Conservation (phyloP, 345 rosid species). For the Eucalyptus regnans region DNA sequence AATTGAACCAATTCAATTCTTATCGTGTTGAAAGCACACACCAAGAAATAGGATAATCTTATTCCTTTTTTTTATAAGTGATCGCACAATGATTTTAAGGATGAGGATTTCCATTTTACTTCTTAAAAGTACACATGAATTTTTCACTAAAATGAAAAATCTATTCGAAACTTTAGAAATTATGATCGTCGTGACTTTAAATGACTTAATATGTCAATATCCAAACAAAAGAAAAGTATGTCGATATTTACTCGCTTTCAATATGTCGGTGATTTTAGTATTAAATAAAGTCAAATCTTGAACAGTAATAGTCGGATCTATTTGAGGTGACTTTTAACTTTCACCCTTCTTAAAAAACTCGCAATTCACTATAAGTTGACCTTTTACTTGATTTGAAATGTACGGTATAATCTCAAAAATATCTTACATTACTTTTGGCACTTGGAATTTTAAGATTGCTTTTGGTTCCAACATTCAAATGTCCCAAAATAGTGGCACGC, state of each 20-base stretch:
- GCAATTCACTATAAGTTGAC: neutral
- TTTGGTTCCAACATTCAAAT: neutral
- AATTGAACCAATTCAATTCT: neutral
- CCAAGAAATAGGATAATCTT: neutral
- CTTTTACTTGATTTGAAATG: neutral
- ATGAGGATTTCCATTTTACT: accelerated
- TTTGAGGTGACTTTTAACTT: neutral
- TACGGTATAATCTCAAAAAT: neutral
- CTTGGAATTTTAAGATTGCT: too few relatives aligned
- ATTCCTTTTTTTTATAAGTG: neutral
- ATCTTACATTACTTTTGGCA: neutral
- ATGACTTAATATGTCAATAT: neutral
- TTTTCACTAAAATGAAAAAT: neutral
- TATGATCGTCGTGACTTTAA: neutral
- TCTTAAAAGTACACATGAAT: neutral
- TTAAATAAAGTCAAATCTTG: neutral
- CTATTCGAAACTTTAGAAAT: neutral
- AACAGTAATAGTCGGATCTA: neutral
- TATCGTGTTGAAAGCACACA: neutral
- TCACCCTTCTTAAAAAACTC: neutral
- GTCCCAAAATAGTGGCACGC: neutral
- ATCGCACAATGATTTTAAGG: accelerated
- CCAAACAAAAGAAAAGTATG: neutral
- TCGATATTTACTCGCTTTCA: neutral
- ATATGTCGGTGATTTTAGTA: neutral